Evolutionary conservation across 192 early-diverging fungal species (phyloP).

Genomic region (Gonapodya prolifera): DNA sequence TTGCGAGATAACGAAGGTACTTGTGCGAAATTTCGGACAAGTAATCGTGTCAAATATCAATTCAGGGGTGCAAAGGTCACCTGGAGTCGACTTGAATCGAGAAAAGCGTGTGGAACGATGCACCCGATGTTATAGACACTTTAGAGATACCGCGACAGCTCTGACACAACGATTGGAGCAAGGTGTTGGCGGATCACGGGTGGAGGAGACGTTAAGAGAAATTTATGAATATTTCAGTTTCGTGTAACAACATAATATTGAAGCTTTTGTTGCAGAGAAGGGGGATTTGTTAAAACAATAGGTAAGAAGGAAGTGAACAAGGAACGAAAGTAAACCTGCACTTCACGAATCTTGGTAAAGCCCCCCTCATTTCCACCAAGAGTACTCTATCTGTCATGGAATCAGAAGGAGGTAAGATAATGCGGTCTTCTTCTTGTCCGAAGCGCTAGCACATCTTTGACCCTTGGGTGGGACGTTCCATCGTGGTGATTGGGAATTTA

Average conservation of each 20-base stretch:
- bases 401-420: not conserved
- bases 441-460: no score
- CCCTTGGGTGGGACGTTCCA: no score
- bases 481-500: no score
- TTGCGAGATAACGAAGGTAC: not conserved
- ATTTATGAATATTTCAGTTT: not conserved
- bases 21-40: not conserved
- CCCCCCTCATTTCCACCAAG: no score
- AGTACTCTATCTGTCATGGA: no score
- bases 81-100: not conserved
- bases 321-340: no score
- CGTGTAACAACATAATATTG: no score
- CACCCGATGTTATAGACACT: not conserved
- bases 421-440: no score
- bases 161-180: not conserved
- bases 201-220: not conserved
- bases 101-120: not conserved
- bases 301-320: no score
- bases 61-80: not conserved
- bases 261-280: no score
- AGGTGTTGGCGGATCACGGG: not conserved
- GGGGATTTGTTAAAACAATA: no score
- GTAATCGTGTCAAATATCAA: not conserved
- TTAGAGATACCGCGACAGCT: not conserved
- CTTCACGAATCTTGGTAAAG: no score